phyloP scores from a whole-genome alignment of 2,329 filamentous ascomycete species.

The Alternaria sp. region DNA sequence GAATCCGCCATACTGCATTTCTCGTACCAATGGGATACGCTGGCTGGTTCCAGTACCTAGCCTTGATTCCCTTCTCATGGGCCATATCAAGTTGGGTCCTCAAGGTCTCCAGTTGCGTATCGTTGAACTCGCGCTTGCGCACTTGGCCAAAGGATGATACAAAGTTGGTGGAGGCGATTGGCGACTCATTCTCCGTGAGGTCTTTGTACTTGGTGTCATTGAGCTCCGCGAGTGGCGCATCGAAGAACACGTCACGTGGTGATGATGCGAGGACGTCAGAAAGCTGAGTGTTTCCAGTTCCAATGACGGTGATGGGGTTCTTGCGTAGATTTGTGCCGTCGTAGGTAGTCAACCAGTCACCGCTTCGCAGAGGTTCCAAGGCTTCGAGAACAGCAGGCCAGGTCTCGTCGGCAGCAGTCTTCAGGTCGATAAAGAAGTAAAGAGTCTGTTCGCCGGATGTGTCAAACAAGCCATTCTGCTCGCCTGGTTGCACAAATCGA shows the following conservation, averaged over 20 bases:
- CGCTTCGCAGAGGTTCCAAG: constrained; percentile 64
- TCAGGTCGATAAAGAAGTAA: constrained; percentile 71
- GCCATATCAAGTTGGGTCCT: constrained; percentile 63
- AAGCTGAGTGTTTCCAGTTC: constrained; percentile 62
- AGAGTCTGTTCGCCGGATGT: constrained; percentile 66
- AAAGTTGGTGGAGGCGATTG: constrained; percentile 65
- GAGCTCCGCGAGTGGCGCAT: constrained; percentile 62
- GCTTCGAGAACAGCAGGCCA: constrained; percentile 65
- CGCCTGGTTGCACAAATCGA: constrained; percentile 57
- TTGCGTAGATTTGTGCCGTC: constrained; percentile 57
- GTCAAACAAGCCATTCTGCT: constrained; percentile 69
- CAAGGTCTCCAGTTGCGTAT: constrained; percentile 61
- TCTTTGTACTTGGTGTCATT: constrained; percentile 52
- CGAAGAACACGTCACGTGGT: constrained; percentile 65
- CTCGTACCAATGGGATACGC: constrained; percentile 64
- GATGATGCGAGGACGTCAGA: constrained; percentile 54
- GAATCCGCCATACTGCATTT: constrained; percentile 60
- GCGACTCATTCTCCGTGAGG: constrained; percentile 60
- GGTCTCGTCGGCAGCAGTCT: constrained; percentile 65
- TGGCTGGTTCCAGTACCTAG: constrained; percentile 71
- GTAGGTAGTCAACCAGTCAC: constrained; percentile 63
- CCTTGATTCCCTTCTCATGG: constrained; percentile 65
- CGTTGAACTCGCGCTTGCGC: constrained; percentile 53
- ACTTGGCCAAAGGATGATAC: constrained; percentile 51
- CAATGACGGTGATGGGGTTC: constrained; percentile 67